phyloP scores from a whole-genome alignment of 1,284 basidiomycete species.

The Ustilago loliicola region DNA sequence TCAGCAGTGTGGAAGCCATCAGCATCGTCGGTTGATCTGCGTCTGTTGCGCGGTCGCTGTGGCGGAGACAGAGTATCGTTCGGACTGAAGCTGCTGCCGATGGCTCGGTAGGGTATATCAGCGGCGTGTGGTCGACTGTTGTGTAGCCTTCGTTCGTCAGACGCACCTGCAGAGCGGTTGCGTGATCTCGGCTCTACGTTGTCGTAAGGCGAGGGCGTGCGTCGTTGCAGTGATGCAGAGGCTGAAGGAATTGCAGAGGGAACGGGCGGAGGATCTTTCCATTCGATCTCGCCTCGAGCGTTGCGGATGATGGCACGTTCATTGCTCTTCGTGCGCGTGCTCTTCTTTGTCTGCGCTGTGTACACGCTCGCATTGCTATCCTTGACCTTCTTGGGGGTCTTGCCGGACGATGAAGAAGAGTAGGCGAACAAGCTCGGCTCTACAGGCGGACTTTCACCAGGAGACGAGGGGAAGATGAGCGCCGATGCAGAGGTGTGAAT shows the following conservation, averaged over 20 bases:
- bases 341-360: conserved; percentile 27
- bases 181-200: conserved; percentile 10
- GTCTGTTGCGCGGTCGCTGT: conserved; percentile 21
- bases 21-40: conserved; percentile 35
- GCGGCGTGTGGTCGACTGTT: conserved; percentile 9
- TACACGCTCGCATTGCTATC: conserved; percentile 35
- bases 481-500: conserved; percentile 7
- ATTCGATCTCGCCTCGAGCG: conserved; percentile 53
- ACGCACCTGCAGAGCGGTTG: conserved; percentile 19
- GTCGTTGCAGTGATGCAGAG: conserved; percentile 12
- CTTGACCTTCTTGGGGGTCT: conserved; percentile 33
- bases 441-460: conserved; percentile 34
- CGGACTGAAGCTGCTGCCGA: conserved; percentile 16
- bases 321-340: conserved; percentile 26
- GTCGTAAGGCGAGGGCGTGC: conserved; percentile 27
- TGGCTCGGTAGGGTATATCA: conserved; percentile 16
- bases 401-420: conserved; percentile 12
- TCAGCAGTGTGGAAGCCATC: conserved; percentile 50
- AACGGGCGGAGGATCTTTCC: conserved; percentile 39
- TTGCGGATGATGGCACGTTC: conserved; percentile 44
- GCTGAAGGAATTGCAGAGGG: conserved; percentile 12
- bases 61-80: conserved; percentile 2
- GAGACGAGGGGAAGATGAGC: conserved; percentile 16
- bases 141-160: conserved; percentile 24
- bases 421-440: conserved; percentile 51